phyloP scores from a whole-genome alignment of 1,284 basidiomycete genomes.

The Puccinia coronata region DNA sequence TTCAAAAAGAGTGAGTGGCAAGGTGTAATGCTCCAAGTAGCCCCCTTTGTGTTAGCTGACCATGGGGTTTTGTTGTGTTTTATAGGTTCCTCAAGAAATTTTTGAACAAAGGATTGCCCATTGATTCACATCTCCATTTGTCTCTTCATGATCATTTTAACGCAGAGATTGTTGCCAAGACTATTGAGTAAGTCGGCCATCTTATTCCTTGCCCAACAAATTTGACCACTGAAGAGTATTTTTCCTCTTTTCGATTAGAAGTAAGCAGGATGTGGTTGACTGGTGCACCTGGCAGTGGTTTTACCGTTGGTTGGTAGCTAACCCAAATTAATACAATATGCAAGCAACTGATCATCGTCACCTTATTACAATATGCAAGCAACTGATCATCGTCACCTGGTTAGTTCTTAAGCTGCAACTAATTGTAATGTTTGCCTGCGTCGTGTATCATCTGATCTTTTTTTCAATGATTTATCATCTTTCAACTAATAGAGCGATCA shows the following conservation, averaged over 20 bases:
- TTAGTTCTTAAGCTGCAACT: conserved; percentile 56
- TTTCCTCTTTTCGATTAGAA: conserved; percentile 57
- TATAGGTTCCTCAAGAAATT: conserved; percentile 83
- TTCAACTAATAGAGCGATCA: conserved; percentile 65
- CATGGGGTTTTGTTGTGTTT: background rate
- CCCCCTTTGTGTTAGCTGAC: background rate
- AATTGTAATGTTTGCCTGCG: background rate
- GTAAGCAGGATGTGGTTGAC: conserved; percentile 94
- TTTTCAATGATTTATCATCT: background rate
- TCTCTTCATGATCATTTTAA: conserved; percentile 91
- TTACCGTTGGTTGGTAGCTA: conserved; percentile 52
- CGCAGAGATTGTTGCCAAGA: conserved; percentile 96
- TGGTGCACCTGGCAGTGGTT: conserved; percentile 60
- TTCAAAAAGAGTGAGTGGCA: conserved; percentile 61
- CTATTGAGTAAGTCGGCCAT: conserved; percentile 69
- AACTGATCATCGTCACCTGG: conserved; percentile 86
- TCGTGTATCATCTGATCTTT: background rate
- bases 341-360: too few species aligned
- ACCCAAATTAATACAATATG: conserved; percentile 87
- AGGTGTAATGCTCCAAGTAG: background rate
- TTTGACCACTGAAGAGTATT: background rate
- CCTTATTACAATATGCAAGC: conserved; percentile 76
- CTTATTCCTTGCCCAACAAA: conserved; percentile 50
- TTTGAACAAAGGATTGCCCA: conserved; percentile 92
- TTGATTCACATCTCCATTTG: conserved; percentile 86